These are phyloP conservation scores for Krasilnikovozyma curviuscula DNA, from an alignment of 768 basidiomycete genomes.

Conservation along the genomic window DNA sequence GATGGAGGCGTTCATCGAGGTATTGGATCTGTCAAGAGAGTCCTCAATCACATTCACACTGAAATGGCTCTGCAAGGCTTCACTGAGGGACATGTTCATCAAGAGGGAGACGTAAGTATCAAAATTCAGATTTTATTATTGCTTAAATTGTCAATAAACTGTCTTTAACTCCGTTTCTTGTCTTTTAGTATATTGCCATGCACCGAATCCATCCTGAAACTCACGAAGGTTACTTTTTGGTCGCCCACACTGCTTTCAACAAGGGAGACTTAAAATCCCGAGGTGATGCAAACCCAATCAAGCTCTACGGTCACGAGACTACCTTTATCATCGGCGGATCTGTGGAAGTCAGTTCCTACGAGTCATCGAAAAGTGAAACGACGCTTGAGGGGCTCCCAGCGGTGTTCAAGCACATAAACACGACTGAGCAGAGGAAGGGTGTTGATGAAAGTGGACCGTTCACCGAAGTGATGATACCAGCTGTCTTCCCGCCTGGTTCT, in stretches of 20 bases:
- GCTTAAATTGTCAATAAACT: neutral
- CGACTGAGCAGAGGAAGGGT: constrained; percentile 41
- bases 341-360: constrained; percentile 48
- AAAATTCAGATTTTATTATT: neutral
- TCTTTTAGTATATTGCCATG: constrained; percentile 64
- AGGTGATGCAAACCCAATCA: constrained; percentile 63
- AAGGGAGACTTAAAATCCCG: constrained; percentile 54
- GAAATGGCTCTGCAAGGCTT: constrained; percentile 80
- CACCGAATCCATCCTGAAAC: constrained; percentile 79
- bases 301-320: constrained; percentile 57
- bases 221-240: constrained; percentile 76
- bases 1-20: constrained; percentile 32
- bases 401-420: constrained; percentile 43
- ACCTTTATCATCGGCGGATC: constrained; percentile 64
- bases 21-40: constrained; percentile 34
- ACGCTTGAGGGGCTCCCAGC: constrained; percentile 54
- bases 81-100: constrained; percentile 86
- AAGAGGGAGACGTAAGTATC: constrained; percentile 75
- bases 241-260: constrained; percentile 82
- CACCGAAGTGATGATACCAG: constrained; percentile 64
- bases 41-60: constrained; percentile 68
- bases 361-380: constrained; percentile 32
- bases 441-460: constrained; percentile 48
- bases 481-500: constrained; percentile 84
- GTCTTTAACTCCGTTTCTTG: neutral